Evolutionary conservation across 2,329 filamentous ascomycete species (phyloP), one percentile per base, ranked within the genome.

Genomic region (Tolypocladium tundrense): DNA sequence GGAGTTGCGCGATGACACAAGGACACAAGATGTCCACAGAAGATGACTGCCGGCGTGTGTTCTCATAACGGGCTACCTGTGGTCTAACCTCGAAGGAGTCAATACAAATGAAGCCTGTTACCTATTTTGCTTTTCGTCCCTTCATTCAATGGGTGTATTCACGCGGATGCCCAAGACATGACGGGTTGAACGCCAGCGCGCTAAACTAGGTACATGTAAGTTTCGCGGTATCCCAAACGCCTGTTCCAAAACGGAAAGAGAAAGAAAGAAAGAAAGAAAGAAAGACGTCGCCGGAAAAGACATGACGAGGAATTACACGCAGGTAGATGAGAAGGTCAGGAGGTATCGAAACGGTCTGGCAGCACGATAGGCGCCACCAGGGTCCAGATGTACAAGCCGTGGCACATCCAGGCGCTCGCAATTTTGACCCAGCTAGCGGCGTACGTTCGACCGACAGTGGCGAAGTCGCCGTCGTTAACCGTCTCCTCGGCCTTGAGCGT

Each of bases 391-490:
- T 97, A 99, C 73, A 99, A 89, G 55, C 78, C 86, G 73, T 99
- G 97, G 76, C 94, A 99, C 57, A 94, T 87, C 94, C 94, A 99
- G 21, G 93, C 87, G 73, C 92, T 96, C 57, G 97, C 86, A 72
- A 99, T 97, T 84, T 99, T 99, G 65, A 97, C 91, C 94, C 95
- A 99, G 69, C 91, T 96, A 39, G 94, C 94, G 83, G 91, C 96
- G 74, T 97, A 96, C 6, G 93, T 97, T 59, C 94, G 82, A 24
- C 94, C 94, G 4, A 99, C 93, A 0, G 93, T 90, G 2, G 91
- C 90, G 73, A 99, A 97, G 68, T 92, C 87, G 54, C 84, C 80
- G 41, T 70, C 81, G 52, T 82, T 79, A 59, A 85, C 84, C 48
- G 78, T 76, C 61, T 85, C 80, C 10, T 88, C 83, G 63, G 88